Base-by-base conservation (phyloP, 1,284 basidiomycete genomes). In the Chalciporus sp. region DNA sequence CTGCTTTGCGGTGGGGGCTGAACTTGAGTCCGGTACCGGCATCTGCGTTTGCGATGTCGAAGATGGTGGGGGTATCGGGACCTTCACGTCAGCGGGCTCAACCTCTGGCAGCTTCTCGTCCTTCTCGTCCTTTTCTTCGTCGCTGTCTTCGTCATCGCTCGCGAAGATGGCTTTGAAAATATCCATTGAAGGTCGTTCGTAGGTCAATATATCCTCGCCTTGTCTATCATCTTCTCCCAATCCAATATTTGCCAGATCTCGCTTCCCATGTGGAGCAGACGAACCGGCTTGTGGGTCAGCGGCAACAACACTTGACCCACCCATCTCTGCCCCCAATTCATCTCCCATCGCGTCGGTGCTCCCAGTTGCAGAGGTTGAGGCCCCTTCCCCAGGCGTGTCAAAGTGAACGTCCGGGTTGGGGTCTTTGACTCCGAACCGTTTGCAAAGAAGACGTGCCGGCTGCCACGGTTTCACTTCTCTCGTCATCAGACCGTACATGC, bases 131-230 rank as follows among this genome's bases (percentile, higher is more conserved):
- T 17, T 77, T 2, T 90, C 89, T 1, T 84, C 84, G 17, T 85
- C 88, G 19, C 84, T 85, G 45, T 88, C 88, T 64, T 94, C 91
- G 47, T 92, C 90, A 58, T 95, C 93, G 67, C 90, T 92, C 7
- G 92, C 92, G 68, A 95, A 95, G 57, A 95, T 95, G 1, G 93
- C 94, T 69, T 96, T 96, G 80, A 98, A 98, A 39, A 98, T 86
- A 65, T 95, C 92, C 79, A 94, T 91, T 2, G 86, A 76, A 1
- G 96, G 96, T 42, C 92, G 83, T 58, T 90, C 79, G 69, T 95
- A 95, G 0, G 89, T 94, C 59, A 96, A 75, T 10, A 86, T 95
- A 66, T 97, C 94, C 40, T 81, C 71, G 0, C 92, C 94, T 67
- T 96, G 93, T 43, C 81, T 82, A 47, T 93, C 90, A 66, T 97